Evolutionary conservation across 371 early-diverging fungal genomes (phyloP).

Genomic region (Zopfochytrium polystomum): DNA sequence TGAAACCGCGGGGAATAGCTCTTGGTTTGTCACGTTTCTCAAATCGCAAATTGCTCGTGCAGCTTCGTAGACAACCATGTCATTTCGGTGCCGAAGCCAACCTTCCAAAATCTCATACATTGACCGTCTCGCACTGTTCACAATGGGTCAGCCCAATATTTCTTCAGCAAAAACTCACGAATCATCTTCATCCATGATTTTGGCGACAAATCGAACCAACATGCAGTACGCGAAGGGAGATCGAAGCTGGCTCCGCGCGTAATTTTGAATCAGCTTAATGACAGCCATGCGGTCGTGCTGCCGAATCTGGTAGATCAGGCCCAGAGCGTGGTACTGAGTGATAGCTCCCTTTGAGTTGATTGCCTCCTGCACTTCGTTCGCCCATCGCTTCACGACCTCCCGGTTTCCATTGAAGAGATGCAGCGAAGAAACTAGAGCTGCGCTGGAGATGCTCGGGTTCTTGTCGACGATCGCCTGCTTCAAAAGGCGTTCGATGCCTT

Average conservation of each 20-base stretch:
- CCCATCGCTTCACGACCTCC: conserved; percentile 85
- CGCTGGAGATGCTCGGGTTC: conserved; percentile 82
- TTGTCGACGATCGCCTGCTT: conserved; percentile 97
- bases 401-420: conserved; percentile 80
- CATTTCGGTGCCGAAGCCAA: conserved; percentile 89
- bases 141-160: not conserved
- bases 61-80: conserved; percentile 97
- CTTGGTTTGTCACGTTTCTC: conserved; percentile 73
- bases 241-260: conserved; percentile 66
- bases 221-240: conserved; percentile 88
- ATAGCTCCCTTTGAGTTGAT: conserved; percentile 75
- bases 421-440: conserved; percentile 89
- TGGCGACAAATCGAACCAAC: conserved; percentile 88
- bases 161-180: conserved; percentile 12
- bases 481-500: conserved; percentile 91
- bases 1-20: conserved; percentile 87
- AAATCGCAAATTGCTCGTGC: conserved; percentile 94
- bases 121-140: conserved; percentile 55
- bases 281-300: conserved; percentile 98
- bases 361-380: conserved; percentile 86
- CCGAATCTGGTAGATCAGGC: conserved; percentile 87
- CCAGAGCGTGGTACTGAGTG: conserved; percentile 95
- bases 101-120: conserved; percentile 84
- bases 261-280: conserved; percentile 88
- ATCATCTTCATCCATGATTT: conserved; percentile 87